Percentiles rank a stretch among this genome's conserved stretches.
These are phyloP conservation scores for Aquilaria agallochum DNA, from an alignment of 441 rosid species.

Conservation along the genomic window DNA sequence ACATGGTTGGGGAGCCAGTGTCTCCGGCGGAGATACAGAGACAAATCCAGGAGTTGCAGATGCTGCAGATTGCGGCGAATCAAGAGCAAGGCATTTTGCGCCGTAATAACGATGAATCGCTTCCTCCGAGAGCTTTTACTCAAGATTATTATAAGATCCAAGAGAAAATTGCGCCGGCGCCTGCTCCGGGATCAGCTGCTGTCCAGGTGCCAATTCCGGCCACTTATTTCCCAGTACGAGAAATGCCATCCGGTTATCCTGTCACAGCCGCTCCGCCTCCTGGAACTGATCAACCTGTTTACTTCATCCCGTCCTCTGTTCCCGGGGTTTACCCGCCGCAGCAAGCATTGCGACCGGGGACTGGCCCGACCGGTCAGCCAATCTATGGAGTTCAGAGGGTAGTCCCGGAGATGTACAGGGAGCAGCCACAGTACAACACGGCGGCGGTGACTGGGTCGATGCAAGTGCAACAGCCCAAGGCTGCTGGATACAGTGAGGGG, in stretches of 20 bases:
- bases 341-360: constrained; percentile 26
- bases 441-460: constrained; percentile 14
- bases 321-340: constrained; percentile 27
- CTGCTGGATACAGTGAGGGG: constrained; percentile 28
- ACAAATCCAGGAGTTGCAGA: constrained; percentile 40
- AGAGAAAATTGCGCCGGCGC: constrained; percentile 26
- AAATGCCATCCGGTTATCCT: constrained; percentile 24
- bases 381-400: constrained; percentile 42
- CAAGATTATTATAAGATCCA: constrained; percentile 22
- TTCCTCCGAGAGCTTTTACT: constrained; percentile 14
- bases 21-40: constrained; percentile 35
- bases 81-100: constrained; percentile 26
- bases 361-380: constrained; percentile 31
- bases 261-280: constrained; percentile 11
- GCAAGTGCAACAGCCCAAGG: constrained; percentile 22
- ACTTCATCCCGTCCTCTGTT: constrained; percentile 27
- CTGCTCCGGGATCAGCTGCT: constrained; percentile 23
- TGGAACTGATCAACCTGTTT: constrained; percentile 38
- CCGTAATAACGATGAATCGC: constrained; percentile 26
- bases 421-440: constrained; percentile 32
- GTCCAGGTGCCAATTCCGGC: constrained; percentile 31
- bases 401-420: constrained; percentile 33
- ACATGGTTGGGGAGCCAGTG: constrained; percentile 23
- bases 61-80: constrained; percentile 25
- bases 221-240: constrained; percentile 31